Evolutionary conservation across 345 rosid species (phyloP), one percentile per base, ranked within the genome.

Genomic region (Corchorus capsularis): DNA sequence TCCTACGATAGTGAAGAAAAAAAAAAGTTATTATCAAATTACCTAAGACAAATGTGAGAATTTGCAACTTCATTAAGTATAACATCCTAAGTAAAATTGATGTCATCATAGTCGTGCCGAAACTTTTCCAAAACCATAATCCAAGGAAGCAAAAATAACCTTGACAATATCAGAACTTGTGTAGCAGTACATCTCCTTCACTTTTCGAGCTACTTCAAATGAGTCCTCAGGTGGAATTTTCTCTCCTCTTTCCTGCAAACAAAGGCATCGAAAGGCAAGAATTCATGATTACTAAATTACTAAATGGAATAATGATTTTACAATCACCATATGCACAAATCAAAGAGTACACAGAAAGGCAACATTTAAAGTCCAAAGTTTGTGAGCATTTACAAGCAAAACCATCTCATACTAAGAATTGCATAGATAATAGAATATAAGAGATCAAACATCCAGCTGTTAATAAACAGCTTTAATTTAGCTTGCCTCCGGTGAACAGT

Each of bases 191-290:
- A 87, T 86, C 89, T 96, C 99, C 87, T 96, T 96, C 78, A 91
- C 97, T 91, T 90, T 92, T 65, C 94, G 91, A 47, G 99, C 99
- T 57, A 92, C 97, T 75, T 93, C 96, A 57, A 96, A 91, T 41
- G 98, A 93, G 81, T 93, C 99, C 80, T 96, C 99, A 0, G 94
- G 97, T 43, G 99, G 99, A 83, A 96, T 81, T 81, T 96, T 89
- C 87, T 96, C 99, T 74, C 98, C 97, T 85, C 99, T 89, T 91
- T 96, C 98, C 99, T 93, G 81, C 74, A 88, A 55, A 71, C 77
- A 82, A 66, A 37, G 71, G 78, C 45, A 67, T 71, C 37, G 80
- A 82, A 78, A 7, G 78, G 39, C 63, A 83, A 71, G 67, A 63
- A 43, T 50, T 15, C 20, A 62, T 43, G 19, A 62, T 62, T 50